Evolutionary conservation across 495 filamentous ascomycete genomes (phyloP), one percentile per base, ranked within the genome.

Genomic region (Aspergillus baeticus): DNA sequence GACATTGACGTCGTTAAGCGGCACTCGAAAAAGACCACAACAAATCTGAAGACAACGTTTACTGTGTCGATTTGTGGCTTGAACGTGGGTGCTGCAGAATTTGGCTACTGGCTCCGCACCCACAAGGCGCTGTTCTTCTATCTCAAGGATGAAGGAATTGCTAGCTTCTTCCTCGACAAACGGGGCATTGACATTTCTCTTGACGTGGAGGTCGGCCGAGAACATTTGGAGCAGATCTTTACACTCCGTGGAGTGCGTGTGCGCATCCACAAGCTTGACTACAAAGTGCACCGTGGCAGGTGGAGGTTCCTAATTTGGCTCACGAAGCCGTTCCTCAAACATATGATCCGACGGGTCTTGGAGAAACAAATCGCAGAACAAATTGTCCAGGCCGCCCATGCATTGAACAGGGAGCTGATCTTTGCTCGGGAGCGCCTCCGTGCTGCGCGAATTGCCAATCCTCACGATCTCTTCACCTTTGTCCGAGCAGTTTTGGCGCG

Each of bases 341-440:
- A 89, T 3, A 74, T 96, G 37, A 69, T 98, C 13, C 88, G 90
- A 29, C 87, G 86, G 31, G 80, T 87, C 0, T 70, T 98, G 51
- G 91, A 96, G 76, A 82, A 80, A 57, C 85, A 91, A 65, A 78
- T 98, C 17, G 90, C 89, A 0, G 72, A 80, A 23, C 81, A 82
- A 8, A 89, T 96, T 51, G 83, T 82, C 0, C 81, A 87, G 29
- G 76, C 79, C 14, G 77, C 94, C 17, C 83, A 86, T 47, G 81
- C 85, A 2, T 80, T 86, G 10, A 96, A 98, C 67, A 81, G 91
- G 18, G 93, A 98, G 68, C 64, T 96, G 41, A 66, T 96, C 5
- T 96, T 86, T 67, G 92, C 92, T 0, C 76, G 93, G 0, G 93
- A 98, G 67, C 78, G 93, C 4, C 77, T 98, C 13, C 82, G 93